Conservation (phyloP, 257 asterid species). For the Nicotiana noctiflora region DNA sequence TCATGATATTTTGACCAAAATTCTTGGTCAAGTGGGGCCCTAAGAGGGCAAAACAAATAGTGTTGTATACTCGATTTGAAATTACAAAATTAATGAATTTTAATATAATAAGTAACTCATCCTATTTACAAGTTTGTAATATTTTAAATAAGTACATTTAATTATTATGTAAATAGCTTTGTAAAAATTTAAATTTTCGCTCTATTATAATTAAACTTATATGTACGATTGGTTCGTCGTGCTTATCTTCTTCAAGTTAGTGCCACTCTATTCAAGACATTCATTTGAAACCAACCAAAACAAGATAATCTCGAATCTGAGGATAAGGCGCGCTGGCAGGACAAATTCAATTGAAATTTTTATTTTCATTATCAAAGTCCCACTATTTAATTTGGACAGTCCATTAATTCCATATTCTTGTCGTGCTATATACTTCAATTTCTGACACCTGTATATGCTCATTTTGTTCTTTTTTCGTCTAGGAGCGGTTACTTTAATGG, state of each 20-base stretch:
- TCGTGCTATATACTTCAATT: not conserved
- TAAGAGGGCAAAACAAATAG: not conserved
- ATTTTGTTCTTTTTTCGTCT: no score
- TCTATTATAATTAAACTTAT: no score
- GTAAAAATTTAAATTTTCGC: no score
- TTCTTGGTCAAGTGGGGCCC: not conserved
- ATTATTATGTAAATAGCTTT: no score
- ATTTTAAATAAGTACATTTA: no score
- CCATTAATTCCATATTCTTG: not conserved
- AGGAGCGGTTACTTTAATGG: no score
- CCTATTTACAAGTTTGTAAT: no score
- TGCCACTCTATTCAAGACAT: constrained; percentile 19
- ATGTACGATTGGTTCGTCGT: not conserved
- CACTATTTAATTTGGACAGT: not conserved
- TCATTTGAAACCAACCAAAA: constrained; percentile 39
- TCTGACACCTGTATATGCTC: not conserved
- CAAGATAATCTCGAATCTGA: constrained; percentile 48
- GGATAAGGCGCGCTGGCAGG: constrained; percentile 43
- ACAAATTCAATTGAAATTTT: not conserved
- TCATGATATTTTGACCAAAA: no score
- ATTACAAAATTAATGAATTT: no score
- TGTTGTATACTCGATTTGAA: constrained; percentile 8
- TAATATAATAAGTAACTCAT: no score
- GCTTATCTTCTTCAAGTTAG: constrained; percentile 39
- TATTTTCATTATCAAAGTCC: constrained; percentile 16